phyloP scores from a whole-genome alignment of 352 stramenopile genomes.

The Phytophthora sp. region DNA sequence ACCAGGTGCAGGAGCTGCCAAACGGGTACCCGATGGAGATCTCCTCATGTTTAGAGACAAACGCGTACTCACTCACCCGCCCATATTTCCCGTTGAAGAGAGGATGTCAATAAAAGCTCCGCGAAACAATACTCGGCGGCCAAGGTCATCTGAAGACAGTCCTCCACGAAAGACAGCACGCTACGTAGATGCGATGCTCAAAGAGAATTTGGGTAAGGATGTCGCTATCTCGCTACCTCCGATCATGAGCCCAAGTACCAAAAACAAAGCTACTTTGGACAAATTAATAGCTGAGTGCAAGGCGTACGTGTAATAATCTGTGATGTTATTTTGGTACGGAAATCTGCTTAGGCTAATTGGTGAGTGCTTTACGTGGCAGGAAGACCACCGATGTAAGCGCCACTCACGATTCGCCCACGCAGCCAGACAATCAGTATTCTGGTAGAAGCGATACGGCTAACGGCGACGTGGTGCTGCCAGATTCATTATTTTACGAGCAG shows the following conservation, averaged over 20 bases:
- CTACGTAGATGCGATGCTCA: slow-evolving; percentile 16
- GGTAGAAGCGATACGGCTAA: slow-evolving; percentile 5
- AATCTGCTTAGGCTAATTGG: slow-evolving; percentile 12
- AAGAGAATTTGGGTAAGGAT: slow-evolving; percentile 22
- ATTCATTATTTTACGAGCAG: slow-evolving; percentile 59
- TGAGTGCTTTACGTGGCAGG: slow-evolving; percentile 20
- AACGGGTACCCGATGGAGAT: slow-evolving; percentile 43
- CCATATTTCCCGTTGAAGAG: slow-evolving; percentile 30
- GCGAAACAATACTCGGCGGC: slow-evolving; percentile 8
- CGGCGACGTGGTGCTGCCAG: slow-evolving; percentile 34
- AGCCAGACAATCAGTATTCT: slow-evolving; percentile 50
- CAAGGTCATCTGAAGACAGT: slow-evolving; percentile 25
- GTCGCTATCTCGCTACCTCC: slow-evolving; percentile 38
- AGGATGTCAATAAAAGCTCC: not conserved
- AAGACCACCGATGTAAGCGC: slow-evolving; percentile 4
- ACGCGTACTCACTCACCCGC: slow-evolving; percentile 22
- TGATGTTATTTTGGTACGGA: too few species aligned
- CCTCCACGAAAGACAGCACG: slow-evolving; percentile 19
- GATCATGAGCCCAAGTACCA: slow-evolving; percentile 32
- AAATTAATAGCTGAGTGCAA: slow-evolving; percentile 54
- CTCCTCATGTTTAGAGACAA: slow-evolving; percentile 62
- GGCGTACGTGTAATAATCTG: slow-evolving; percentile 46
- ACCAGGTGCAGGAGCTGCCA: slow-evolving; percentile 49
- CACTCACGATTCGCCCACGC: not conserved
- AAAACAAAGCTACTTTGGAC: slow-evolving; percentile 48